Evolutionary conservation across 2,329 filamentous ascomycete genomes (phyloP).

Genomic region (Xylogone sp.): DNA sequence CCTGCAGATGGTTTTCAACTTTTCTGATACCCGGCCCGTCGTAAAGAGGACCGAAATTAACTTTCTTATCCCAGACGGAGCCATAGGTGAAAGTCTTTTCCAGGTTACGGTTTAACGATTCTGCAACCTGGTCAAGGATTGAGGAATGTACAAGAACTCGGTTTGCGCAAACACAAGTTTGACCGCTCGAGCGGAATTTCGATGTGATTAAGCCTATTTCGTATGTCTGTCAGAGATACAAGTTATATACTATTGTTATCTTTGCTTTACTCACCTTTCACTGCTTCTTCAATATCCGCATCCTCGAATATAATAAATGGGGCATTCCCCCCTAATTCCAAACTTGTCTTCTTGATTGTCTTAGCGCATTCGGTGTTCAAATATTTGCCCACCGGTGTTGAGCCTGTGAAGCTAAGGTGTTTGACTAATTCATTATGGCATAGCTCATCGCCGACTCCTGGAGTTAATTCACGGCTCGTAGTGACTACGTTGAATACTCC

Average conservation of each 20-base stretch:
- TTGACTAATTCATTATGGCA: conserved; percentile 57
- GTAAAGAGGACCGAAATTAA: background rate
- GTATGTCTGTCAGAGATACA: background rate
- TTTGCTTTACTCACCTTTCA: conserved; percentile 27
- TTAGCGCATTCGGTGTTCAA: conserved; percentile 29
- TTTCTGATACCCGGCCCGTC: conserved; percentile 27
- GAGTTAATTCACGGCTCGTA: conserved; percentile 36
- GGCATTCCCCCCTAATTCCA: conserved; percentile 39
- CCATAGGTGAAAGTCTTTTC: background rate
- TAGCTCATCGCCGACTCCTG: conserved; percentile 44
- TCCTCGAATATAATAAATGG: conserved; percentile 38
- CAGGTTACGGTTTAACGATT: background rate
- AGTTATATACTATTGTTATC: background rate
- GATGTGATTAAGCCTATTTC: conserved; percentile 34
- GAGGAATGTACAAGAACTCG: conserved; percentile 72
- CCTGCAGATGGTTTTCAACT: conserved; percentile 54
- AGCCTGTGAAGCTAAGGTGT: conserved; percentile 72
- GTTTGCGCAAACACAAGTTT: conserved; percentile 88
- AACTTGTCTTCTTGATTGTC: conserved; percentile 36
- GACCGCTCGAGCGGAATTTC: conserved; percentile 88
- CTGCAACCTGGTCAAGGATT: conserved; percentile 33
- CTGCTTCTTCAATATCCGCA: conserved; percentile 35
- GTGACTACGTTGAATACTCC: conserved; percentile 69
- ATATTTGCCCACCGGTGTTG: conserved; percentile 35
- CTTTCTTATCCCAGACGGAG: background rate